Evolutionary conservation across 1,284 basidiomycete genomes (phyloP).

Genomic region (Trametes hirsuta): DNA sequence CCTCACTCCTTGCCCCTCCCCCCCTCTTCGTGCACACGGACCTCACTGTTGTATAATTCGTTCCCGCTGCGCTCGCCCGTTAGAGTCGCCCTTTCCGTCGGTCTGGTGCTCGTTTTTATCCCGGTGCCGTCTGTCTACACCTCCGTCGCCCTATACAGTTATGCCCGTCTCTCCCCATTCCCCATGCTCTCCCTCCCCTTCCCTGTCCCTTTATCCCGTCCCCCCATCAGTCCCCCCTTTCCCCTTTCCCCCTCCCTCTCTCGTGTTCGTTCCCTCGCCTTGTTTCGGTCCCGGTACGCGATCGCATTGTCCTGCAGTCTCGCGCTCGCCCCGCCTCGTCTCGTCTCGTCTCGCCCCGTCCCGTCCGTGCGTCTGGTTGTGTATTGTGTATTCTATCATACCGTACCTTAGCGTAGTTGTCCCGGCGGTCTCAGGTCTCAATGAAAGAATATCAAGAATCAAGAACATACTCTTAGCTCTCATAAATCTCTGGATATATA

Average conservation of each 20-base stretch:
- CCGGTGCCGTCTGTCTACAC: neutral
- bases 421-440: too few species aligned
- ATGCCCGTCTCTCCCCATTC: neutral
- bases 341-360: neutral
- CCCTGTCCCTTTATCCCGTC: neutral
- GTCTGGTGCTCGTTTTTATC: neutral
- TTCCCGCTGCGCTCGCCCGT: neutral
- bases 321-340: neutral
- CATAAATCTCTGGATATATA: too few species aligned
- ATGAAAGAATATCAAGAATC: too few species aligned
- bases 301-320: neutral
- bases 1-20: neutral
- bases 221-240: neutral
- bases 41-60: neutral
- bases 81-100: neutral
- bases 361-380: neutral
- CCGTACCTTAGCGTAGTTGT: slow-evolving; percentile 10
- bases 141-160: neutral
- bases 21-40: neutral
- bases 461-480: too few species aligned
- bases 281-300: neutral
- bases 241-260: neutral
- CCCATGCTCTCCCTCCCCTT: neutral
- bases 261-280: neutral
- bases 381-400: slow-evolving; percentile 24